Evolutionary conservation across 1,284 basidiomycete species (phyloP).

Genomic region (Sporisorium scitamineum): DNA sequence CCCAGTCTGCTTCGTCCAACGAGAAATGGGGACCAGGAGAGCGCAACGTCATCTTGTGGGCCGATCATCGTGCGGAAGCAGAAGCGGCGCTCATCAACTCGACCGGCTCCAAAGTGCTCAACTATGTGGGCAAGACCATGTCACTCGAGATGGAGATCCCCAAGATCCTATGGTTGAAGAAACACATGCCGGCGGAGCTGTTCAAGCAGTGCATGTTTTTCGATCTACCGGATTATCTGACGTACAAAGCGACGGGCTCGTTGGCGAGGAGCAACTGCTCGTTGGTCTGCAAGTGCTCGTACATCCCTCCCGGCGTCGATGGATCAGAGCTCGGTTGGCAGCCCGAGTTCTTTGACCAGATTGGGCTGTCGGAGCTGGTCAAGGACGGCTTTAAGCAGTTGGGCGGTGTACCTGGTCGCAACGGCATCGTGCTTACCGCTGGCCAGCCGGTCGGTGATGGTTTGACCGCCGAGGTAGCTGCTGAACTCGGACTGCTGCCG

Average conservation of each 20-base stretch:
- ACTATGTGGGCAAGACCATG: slow-evolving; percentile 97
- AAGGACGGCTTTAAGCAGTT: slow-evolving; percentile 80
- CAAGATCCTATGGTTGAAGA: slow-evolving; percentile 95
- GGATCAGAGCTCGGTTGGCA: slow-evolving; percentile 66
- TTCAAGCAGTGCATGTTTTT: slow-evolving; percentile 92
- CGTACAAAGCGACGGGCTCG: slow-evolving; percentile 86
- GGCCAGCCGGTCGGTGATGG: slow-evolving; percentile 90
- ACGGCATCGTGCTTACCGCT: slow-evolving; percentile 81
- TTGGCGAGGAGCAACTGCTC: slow-evolving; percentile 89
- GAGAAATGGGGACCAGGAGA: slow-evolving; percentile 38
- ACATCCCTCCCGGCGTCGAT: slow-evolving; percentile 77
- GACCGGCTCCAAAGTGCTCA: slow-evolving; percentile 84
- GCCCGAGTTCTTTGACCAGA: slow-evolving; percentile 62
- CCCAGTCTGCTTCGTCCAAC: slow-evolving; percentile 73
- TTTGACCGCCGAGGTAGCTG: slow-evolving; percentile 81
- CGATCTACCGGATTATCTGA: slow-evolving; percentile 95
- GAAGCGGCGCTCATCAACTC: slow-evolving; percentile 91
- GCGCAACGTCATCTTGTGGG: slow-evolving; percentile 66
- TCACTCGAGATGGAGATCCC: slow-evolving; percentile 75
- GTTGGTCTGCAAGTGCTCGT: slow-evolving; percentile 95
- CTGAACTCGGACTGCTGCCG: slow-evolving; percentile 84
- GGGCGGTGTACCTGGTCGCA: slow-evolving; percentile 77
- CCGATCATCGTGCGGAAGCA: slow-evolving; percentile 88
- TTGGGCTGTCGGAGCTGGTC: slow-evolving; percentile 70
- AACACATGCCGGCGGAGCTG: slow-evolving; percentile 80